phyloP scores from a whole-genome alignment of 164 flowering plant species.

The Litsea cubeba region DNA sequence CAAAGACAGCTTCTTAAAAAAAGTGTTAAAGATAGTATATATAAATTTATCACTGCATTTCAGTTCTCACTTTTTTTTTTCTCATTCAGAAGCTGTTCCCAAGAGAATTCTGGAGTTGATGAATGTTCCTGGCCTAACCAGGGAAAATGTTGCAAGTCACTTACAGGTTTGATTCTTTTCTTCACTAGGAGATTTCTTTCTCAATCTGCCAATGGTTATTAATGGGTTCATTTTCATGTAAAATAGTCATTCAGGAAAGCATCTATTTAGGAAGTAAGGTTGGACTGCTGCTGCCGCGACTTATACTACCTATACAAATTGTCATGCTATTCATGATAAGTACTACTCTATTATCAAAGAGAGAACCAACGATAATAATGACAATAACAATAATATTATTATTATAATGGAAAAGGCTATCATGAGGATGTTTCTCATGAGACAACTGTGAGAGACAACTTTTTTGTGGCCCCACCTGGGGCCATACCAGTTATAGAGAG shows the following conservation, averaged over 20 bases:
- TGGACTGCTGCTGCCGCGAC: no score
- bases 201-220: neutral
- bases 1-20: no score
- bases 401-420: no score
- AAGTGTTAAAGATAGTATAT: neutral
- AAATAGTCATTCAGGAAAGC: neutral
- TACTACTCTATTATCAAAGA: no score
- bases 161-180: slow-evolving; percentile 56
- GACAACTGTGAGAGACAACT: no score
- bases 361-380: no score
- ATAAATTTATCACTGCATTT: neutral
- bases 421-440: no score
- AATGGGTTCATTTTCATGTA: neutral
- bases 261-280: neutral
- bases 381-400: no score
- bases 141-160: slow-evolving; percentile 96
- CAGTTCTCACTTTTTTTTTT: neutral
- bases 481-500: no score
- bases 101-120: slow-evolving; percentile 86
- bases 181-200: neutral
- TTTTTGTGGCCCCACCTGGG: no score
- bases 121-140: slow-evolving; percentile 84
- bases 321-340: no score
- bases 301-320: no score
- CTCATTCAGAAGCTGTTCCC: slow-evolving; percentile 85